phyloP scores from a whole-genome alignment of 371 early-diverging fungal genomes.

The Syncephalis fuscata region DNA sequence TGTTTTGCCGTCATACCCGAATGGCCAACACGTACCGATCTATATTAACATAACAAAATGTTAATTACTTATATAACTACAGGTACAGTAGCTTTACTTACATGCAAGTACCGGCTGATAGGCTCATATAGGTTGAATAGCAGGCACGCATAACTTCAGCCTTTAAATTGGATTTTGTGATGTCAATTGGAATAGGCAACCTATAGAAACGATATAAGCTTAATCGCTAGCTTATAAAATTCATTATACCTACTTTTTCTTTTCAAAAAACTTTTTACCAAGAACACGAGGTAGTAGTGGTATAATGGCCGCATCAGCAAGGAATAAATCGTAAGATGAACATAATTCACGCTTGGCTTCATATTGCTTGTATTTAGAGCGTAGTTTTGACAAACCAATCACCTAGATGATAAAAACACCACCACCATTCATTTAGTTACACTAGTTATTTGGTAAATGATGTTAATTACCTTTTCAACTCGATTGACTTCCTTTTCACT shows the following conservation, averaged over 20 bases:
- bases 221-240: constrained; percentile 15
- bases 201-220: too few species aligned
- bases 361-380: constrained; percentile 46
- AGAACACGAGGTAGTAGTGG: constrained; percentile 57
- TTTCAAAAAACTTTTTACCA: constrained; percentile 71
- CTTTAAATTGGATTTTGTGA: constrained; percentile 39
- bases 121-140: constrained; percentile 59
- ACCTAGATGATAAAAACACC: constrained; percentile 16
- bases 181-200: constrained; percentile 55
- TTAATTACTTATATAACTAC: too few species aligned
- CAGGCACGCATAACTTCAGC: constrained; percentile 52
- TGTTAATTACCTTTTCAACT: constrained; percentile 18
- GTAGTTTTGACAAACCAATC: constrained; percentile 62
- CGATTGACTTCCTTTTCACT: constrained; percentile 34
- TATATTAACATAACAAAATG: constrained; percentile 1
- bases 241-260: constrained; percentile 50
- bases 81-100: constrained; percentile 11
- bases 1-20: constrained; percentile 34
- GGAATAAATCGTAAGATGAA: constrained; percentile 59
- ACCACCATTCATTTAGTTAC: too few species aligned
- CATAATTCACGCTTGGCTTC: constrained; percentile 63
- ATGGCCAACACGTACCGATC: constrained; percentile 54
- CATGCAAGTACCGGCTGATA: constrained; percentile 49
- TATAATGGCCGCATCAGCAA: constrained; percentile 68
- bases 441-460: constrained; percentile 8